Conservation (phyloP, 805 yeast species). For the Kodamaea sagamina region DNA sequence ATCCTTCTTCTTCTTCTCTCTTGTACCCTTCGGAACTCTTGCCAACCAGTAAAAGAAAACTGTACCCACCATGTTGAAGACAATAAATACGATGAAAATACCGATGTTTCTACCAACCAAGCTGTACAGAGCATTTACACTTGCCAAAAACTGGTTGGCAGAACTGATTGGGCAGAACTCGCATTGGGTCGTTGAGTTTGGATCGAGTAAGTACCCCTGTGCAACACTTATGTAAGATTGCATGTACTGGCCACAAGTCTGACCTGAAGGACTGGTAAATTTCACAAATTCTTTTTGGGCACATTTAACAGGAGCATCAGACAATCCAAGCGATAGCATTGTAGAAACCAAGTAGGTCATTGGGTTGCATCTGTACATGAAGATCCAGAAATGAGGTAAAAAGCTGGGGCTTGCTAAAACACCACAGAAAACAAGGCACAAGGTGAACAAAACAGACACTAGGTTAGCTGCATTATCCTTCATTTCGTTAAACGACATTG, state of each 20-base stretch:
- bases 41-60: conserved; percentile 41
- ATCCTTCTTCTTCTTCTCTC: conserved; percentile 19
- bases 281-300: conserved; percentile 19
- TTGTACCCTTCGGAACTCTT: conserved; percentile 40
- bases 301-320: conserved; percentile 22
- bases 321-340: conserved; percentile 19
- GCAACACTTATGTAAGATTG: conserved; percentile 18
- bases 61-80: conserved; percentile 28
- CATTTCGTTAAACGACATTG: conserved; percentile 24
- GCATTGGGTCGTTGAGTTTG: conserved; percentile 54
- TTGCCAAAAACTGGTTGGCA: conserved; percentile 62
- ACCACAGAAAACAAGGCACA: conserved; percentile 33
- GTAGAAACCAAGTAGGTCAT: conserved; percentile 25
- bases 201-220: conserved; percentile 40
- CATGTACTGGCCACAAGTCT: conserved; percentile 27
- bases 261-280: conserved; percentile 22
- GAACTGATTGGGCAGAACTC: conserved; percentile 55
- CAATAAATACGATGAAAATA: conserved; percentile 28
- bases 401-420: conserved; percentile 20
- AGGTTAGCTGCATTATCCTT: conserved; percentile 29
- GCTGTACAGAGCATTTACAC: conserved; percentile 41
- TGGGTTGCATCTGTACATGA: conserved; percentile 32
- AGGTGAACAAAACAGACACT: conserved; percentile 25
- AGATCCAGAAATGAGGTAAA: conserved; percentile 31
- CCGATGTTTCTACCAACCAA: conserved; percentile 33